These are phyloP conservation scores for Candida dajiaensis DNA, from an alignment of 805 yeast species.

Conservation along the genomic window DNA sequence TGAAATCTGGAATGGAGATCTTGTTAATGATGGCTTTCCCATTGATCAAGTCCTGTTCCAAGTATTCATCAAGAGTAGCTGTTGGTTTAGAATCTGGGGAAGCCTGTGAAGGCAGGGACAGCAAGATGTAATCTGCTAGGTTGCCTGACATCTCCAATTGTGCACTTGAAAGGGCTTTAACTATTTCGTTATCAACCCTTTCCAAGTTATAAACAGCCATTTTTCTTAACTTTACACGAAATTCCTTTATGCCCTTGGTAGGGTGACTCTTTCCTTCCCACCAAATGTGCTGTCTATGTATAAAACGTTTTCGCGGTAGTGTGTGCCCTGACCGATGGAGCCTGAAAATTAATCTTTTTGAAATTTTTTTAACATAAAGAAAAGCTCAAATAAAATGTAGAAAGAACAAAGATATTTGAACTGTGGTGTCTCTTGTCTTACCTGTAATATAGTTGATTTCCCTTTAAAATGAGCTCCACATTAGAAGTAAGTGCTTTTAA, in stretches of 20 bases:
- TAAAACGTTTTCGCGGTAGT: not conserved
- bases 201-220: not conserved
- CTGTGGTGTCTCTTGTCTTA: not conserved
- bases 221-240: not conserved
- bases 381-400: not conserved
- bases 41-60: conserved; percentile 47
- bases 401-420: not conserved
- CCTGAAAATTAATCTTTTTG: not conserved
- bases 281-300: no score
- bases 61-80: conserved; percentile 42
- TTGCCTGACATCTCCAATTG: conserved; percentile 23
- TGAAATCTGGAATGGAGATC: conserved; percentile 73
- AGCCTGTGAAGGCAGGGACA: conserved; percentile 50
- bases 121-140: conserved; percentile 41
- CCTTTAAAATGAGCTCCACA: conserved; percentile 48
- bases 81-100: conserved; percentile 46
- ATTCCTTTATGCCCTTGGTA: not conserved
- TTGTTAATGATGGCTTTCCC: conserved; percentile 54
- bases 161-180: not conserved
- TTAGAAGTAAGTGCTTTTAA: conserved; percentile 44
- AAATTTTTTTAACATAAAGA: not conserved
- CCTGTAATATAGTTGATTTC: not conserved
- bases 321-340: not conserved
- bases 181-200: not conserved
- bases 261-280: no score